Evolutionary conservation across 2,329 filamentous ascomycete genomes (phyloP), one percentile per base, ranked within the genome.

Genomic region (Dactylellina cionopaga): DNA sequence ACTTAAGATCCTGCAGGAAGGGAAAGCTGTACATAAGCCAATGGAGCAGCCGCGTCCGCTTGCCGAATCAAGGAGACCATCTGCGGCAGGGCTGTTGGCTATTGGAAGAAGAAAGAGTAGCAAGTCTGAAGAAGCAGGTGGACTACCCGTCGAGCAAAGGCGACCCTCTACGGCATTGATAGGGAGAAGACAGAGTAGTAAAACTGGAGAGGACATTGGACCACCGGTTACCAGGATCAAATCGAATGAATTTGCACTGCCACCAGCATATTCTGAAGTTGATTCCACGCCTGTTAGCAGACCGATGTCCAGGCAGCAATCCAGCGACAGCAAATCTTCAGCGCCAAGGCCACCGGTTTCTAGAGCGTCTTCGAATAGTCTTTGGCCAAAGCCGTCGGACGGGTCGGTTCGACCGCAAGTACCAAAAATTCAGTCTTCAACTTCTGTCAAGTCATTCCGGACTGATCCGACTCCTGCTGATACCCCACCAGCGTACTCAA

Each of bases 21-120:
- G 69, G 15, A 74, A 74, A 37, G 69, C 69, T 3, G 55, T 74
- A 9, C 63, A 51, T 25, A 68, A 74, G 29, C 54, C 69, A 3
- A 74, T 74, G 60, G 60, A 73, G 29, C 27, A 41, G 27, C 24
- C 37, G 3, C 47, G 39, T 2, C 27, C 68, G 6, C n/a, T 55
- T 4, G n/a, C 31, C 3, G 41, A 63, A 11, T 52, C 39, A 6
- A 70, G 35, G 17, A n/a, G n/a, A n/a, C n/a, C n/a, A n/a, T n/a
- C n/a, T 2, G 19, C 27, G 22, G 3, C n/a, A 31, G 15, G 5
- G 29, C 19, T 15, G 3, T 24, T 11, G 6, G 7, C 37, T 3
- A 47, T 55, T 13, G 29, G 29, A 6, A 47, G 62, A 9, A 46
- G 49, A n/a, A 31, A 55, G 27, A 58, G 54, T 25, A 58, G 54